Conservation (phyloP, 148 eudicot genomes). For the Agrostemma githago region DNA sequence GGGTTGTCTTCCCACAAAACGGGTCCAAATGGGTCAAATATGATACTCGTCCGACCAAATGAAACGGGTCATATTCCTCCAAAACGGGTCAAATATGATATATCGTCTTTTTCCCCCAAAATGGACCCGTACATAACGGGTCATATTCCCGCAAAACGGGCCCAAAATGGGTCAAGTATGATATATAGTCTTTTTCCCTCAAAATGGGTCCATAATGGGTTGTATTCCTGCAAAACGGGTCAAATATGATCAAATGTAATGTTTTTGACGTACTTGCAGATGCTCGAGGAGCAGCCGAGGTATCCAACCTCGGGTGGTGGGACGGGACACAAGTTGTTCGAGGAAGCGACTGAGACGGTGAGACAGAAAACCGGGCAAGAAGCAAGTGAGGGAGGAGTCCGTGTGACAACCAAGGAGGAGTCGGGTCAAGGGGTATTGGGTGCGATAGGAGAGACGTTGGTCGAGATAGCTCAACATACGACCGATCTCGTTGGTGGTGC, state of each 20-base stretch:
- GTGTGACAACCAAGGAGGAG: slow-evolving; percentile 4
- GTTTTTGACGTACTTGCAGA: neutral
- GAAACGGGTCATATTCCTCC: no score
- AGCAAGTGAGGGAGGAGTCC: neutral
- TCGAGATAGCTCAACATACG: slow-evolving; percentile 35
- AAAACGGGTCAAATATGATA: no score
- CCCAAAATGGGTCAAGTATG: no score
- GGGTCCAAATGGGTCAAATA: no score
- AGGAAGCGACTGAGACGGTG: slow-evolving; percentile 12
- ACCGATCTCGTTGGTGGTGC: slow-evolving; percentile 19
- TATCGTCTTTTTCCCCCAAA: no score
- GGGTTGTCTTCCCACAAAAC: no score
- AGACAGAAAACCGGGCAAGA: slow-evolving; percentile 1
- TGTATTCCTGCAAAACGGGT: neutral
- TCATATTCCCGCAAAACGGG: no score
- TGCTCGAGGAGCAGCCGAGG: slow-evolving; percentile 5
- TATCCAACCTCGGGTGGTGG: neutral
- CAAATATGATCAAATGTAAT: neutral
- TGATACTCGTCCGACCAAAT: no score
- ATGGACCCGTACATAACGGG: no score
- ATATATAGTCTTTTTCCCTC: no score
- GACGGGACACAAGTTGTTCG: slow-evolving; percentile 3
- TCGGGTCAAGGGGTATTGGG: slow-evolving; percentile 25
- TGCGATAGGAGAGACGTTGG: slow-evolving; percentile 36
- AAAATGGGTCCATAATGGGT: no score